phyloP scores from a whole-genome alignment of 2,329 filamentous ascomycete genomes.

The Cladosporium sphaerospermum region DNA sequence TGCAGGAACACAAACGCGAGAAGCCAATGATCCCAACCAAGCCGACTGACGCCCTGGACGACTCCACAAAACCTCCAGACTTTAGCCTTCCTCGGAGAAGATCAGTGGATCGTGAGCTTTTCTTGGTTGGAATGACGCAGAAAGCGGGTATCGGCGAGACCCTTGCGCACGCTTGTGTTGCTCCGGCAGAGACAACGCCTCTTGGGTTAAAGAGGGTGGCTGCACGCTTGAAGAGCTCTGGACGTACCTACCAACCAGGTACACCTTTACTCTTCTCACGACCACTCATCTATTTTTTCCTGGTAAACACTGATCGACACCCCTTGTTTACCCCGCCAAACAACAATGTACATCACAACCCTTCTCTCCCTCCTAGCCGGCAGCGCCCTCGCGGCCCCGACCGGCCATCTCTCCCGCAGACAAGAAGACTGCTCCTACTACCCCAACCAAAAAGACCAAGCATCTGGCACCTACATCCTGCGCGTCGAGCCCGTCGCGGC shows the following conservation, averaged over 20 bases:
- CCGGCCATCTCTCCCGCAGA: conserved; percentile 1
- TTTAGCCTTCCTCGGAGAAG: conserved; percentile 4
- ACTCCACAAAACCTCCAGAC: conserved; percentile 5
- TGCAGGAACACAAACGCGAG: conserved; percentile 2
- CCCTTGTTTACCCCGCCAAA: background rate
- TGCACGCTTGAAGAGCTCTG: conserved; percentile 1
- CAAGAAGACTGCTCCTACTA: conserved; percentile 10
- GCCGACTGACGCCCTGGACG: background rate
- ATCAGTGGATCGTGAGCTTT: conserved; percentile 6
- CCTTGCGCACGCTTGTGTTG: conserved; percentile 8
- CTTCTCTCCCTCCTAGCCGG: conserved; percentile 1
- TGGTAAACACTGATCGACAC: too few species aligned
- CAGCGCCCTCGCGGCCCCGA: conserved; percentile 2
- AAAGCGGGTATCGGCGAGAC: conserved; percentile 3
- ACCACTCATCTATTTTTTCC: background rate
- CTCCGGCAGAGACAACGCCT: conserved; percentile 3
- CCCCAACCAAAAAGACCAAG: conserved; percentile 7
- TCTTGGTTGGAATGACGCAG: conserved; percentile 10
- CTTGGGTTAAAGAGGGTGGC: conserved; percentile 1
- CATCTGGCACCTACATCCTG: conserved; percentile 9
- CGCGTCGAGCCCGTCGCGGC: conserved; percentile 3
- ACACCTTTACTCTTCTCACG: background rate
- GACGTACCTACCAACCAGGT: background rate
- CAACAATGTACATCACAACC: conserved; percentile 1
- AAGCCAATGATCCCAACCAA: background rate